These are phyloP conservation scores for Russula vinacea DNA, from an alignment of 768 basidiomycete genomes.

Conservation along the genomic window DNA sequence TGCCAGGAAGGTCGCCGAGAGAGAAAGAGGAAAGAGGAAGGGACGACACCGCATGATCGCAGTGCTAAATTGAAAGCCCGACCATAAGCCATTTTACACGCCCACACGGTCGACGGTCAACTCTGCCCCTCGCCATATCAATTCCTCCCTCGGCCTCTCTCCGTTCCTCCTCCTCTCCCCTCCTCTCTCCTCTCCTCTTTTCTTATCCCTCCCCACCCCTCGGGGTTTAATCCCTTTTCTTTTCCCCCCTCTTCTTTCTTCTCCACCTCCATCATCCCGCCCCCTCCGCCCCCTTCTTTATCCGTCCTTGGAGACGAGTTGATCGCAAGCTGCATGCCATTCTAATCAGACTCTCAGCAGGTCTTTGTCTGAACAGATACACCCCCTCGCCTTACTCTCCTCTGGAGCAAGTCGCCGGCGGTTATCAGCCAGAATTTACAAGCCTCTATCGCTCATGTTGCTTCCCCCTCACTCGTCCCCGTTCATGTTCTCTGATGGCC, in stretches of 20 bases:
- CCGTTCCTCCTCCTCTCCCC: neutral
- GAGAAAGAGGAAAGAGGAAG: neutral
- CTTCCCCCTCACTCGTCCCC: constrained; percentile 38
- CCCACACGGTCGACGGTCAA: constrained; percentile 29
- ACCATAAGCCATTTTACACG: constrained; percentile 35
- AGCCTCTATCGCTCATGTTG: constrained; percentile 36
- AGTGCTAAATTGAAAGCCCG: constrained; percentile 26
- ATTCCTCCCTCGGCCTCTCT: constrained; percentile 15
- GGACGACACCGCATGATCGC: constrained; percentile 25
- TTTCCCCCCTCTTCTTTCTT: neutral
- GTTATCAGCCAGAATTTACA: constrained; percentile 35
- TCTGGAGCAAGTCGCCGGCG: constrained; percentile 33
- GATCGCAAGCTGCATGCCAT: constrained; percentile 30
- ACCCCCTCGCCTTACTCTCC: constrained; percentile 32
- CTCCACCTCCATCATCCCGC: neutral
- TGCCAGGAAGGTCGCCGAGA: neutral
- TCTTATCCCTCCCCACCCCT: constrained; percentile 8
- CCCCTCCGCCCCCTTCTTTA: neutral
- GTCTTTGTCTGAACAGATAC: constrained; percentile 54
- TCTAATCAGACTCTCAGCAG: constrained; percentile 50
- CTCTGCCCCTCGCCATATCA: constrained; percentile 12
- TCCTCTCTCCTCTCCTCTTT: neutral
- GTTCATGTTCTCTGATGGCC: constrained; percentile 37
- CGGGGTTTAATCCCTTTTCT: constrained; percentile 4
- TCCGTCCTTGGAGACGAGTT: constrained; percentile 13